Conservation (phyloP, 768 basidiomycete genomes). For the Trametes villosa region DNA sequence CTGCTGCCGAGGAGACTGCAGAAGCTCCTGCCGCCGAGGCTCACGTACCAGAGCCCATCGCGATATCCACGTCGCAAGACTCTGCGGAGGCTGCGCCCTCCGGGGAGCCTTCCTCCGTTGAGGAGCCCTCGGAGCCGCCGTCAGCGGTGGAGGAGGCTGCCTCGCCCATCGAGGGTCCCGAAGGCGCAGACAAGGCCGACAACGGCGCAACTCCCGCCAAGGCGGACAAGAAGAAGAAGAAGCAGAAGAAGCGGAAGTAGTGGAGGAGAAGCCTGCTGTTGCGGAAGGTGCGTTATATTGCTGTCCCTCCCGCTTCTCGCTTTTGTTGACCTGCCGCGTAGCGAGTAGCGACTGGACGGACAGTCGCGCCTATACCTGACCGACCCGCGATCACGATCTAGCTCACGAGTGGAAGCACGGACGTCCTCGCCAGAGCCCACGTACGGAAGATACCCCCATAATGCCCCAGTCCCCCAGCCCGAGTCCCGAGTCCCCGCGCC, state of each 20-base stretch:
- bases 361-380: constrained; percentile 14
- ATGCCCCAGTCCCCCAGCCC: no score
- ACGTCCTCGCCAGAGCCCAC: constrained; percentile 3
- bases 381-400: not conserved
- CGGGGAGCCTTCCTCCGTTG: not conserved
- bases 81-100: not conserved
- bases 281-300: constrained; percentile 5
- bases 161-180: no score
- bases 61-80: not conserved
- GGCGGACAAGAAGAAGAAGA: not conserved
- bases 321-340: not conserved
- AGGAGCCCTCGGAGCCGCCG: not conserved
- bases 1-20: not conserved
- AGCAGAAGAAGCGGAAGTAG: no score
- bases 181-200: no score
- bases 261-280: not conserved
- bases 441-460: constrained; percentile 21
- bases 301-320: not conserved
- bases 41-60: not conserved
- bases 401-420: constrained; percentile 15
- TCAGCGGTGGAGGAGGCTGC: not conserved
- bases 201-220: not conserved
- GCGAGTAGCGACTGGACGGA: constrained; percentile 8
- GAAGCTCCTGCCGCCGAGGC: not conserved
- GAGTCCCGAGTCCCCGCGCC: no score